Percentiles rank a stretch among this genome's conserved stretches.
These are phyloP conservation scores for Sphagnum fallax DNA, from an alignment of 228 moss, liverwort and hornwort species.

Conservation along the genomic window DNA sequence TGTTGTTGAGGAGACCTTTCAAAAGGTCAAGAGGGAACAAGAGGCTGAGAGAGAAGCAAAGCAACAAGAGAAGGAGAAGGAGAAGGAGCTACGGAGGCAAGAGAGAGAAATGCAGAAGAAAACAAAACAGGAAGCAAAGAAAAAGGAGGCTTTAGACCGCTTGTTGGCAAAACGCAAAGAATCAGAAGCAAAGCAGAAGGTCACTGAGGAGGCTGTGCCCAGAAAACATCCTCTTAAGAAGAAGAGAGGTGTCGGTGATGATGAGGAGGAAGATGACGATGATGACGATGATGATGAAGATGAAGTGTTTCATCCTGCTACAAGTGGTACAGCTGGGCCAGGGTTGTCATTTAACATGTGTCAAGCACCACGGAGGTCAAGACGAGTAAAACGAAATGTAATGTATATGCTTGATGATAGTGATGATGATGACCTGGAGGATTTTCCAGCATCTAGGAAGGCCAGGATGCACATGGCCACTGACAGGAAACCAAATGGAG, in stretches of 20 bases:
- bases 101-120: conserved; percentile 37
- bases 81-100: conserved; percentile 30
- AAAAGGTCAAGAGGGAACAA: conserved; percentile 60
- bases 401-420: conserved; percentile 47
- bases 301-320: conserved; percentile 6
- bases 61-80: conserved; percentile 52
- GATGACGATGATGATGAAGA: conserved; percentile 2
- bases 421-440: conserved; percentile 51
- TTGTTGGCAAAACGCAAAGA: conserved; percentile 32
- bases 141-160: conserved; percentile 44
- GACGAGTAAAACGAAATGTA: conserved; percentile 40
- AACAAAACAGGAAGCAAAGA: conserved; percentile 35
- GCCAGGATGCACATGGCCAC: conserved; percentile 10
- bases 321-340: conserved; percentile 8
- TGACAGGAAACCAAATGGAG: conserved; percentile 2
- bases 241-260: conserved; percentile 24
- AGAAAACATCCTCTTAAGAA: conserved; percentile 24
- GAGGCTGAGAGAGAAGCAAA: conserved; percentile 70
- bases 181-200: conserved; percentile 33
- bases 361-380: conserved; percentile 27
- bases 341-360: background rate
- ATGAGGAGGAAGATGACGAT: conserved; percentile 41
- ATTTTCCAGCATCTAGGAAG: conserved; percentile 2
- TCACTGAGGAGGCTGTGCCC: conserved; percentile 7
- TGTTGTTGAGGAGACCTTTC: conserved; percentile 57